These are phyloP conservation scores for Globisporangium solare DNA, from an alignment of 352 stramenopile genomes.

Conservation along the genomic window DNA sequence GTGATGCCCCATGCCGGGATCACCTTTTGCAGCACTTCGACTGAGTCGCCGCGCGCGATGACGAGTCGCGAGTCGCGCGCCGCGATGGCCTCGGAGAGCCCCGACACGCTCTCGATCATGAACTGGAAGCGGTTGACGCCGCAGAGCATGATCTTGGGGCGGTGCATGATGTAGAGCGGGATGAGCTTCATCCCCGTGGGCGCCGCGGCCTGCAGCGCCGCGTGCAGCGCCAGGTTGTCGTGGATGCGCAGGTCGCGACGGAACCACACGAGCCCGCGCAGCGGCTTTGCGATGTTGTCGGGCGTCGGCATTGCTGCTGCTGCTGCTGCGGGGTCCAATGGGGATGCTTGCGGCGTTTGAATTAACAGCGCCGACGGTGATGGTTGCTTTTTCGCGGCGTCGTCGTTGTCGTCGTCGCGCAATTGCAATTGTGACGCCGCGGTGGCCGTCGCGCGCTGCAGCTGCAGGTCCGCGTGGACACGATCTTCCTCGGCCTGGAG, in stretches of 20 bases:
- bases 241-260: slow-evolving; percentile 94
- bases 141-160: slow-evolving; percentile 80
- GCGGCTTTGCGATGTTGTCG: slow-evolving; percentile 13
- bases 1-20: slow-evolving; percentile 86
- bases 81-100: slow-evolving; percentile 69
- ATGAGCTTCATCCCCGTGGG: slow-evolving; percentile 45
- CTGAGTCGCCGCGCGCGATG: slow-evolving; percentile 66
- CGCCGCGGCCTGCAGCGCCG: slow-evolving; percentile 43
- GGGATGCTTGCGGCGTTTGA: too few species aligned
- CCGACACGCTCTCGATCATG: slow-evolving; percentile 89
- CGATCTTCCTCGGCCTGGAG: slow-evolving; percentile 31
- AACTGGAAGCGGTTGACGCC: slow-evolving; percentile 89
- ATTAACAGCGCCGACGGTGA: too few species aligned
- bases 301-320: background rate
- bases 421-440: background rate
- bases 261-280: slow-evolving; percentile 88
- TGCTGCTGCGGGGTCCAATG: background rate
- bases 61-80: slow-evolving; percentile 59
- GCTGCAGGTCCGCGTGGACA: slow-evolving; percentile 13
- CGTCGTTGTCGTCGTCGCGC: background rate
- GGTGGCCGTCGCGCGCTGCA: background rate
- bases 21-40: slow-evolving; percentile 78
- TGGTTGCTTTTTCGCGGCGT: background rate
- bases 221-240: slow-evolving; percentile 92
- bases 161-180: slow-evolving; percentile 88